Evolutionary conservation across 805 yeast genomes (phyloP).

Genomic region (Barnettozyma salicaria): DNA sequence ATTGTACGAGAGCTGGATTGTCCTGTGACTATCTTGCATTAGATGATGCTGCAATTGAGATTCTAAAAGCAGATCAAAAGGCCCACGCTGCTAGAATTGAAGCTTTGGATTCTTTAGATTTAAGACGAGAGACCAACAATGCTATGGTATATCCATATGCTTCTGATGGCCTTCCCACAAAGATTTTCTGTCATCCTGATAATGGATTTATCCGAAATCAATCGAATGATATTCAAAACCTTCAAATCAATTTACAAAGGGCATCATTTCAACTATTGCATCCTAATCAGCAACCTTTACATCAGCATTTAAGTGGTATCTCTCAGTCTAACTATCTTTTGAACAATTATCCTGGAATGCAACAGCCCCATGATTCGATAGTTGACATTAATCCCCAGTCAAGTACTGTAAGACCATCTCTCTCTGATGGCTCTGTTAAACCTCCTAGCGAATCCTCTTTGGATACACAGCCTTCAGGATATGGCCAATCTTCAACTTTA

Average conservation of each 20-base stretch:
- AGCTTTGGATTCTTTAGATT: conserved; percentile 19
- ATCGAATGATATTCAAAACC: conserved; percentile 12
- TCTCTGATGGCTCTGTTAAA: no score
- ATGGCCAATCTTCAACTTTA: no score
- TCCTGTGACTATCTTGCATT: conserved; percentile 44
- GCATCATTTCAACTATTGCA: conserved; percentile 3
- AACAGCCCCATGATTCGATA: no score
- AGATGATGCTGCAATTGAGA: conserved; percentile 44
- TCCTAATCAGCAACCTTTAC: conserved; percentile 7
- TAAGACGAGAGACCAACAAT: conserved; percentile 17
- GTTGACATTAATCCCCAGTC: no score
- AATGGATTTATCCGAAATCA: conserved; percentile 8
- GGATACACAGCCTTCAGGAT: no score
- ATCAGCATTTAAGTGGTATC: not conserved
- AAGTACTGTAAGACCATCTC: no score
- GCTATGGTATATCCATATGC: conserved; percentile 18
- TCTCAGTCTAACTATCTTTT: no score
- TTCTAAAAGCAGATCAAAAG: conserved; percentile 44
- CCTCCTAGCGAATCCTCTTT: no score
- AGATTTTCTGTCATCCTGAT: conserved; percentile 14
- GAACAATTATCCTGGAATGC: no score
- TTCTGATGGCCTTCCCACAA: conserved; percentile 21
- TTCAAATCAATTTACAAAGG: conserved; percentile 20
- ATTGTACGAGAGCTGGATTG: conserved; percentile 44
- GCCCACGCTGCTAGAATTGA: conserved; percentile 34